Percentiles rank a stretch among this genome's conserved stretches.
phyloP scores from a whole-genome alignment of 176 grass and related monocot genomes.

The Olyra latifolia region DNA sequence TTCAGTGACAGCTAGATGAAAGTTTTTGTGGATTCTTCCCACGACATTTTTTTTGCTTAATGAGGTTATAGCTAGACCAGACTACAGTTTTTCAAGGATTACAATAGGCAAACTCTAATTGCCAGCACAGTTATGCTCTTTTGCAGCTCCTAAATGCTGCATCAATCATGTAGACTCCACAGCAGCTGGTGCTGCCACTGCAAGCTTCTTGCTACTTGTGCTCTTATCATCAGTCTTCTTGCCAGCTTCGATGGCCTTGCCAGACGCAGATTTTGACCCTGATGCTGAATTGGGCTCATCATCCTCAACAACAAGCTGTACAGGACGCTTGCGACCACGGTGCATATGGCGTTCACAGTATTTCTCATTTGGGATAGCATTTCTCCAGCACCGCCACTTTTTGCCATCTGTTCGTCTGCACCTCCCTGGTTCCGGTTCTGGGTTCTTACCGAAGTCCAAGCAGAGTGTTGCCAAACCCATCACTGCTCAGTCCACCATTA shows the following conservation, averaged over 20 bases:
- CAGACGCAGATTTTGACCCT: conserved; percentile 44
- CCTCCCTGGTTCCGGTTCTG: conserved; percentile 55
- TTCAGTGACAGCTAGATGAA: conserved; percentile 49
- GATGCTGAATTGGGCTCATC: conserved; percentile 53
- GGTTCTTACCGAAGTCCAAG: conserved; percentile 58
- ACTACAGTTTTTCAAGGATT: conserved; percentile 53
- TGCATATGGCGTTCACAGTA: conserved; percentile 67
- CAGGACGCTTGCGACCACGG: conserved; percentile 60
- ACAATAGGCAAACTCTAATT: conserved; percentile 51
- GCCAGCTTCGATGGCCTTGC: conserved; percentile 41
- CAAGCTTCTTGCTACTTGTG: conserved; percentile 56
- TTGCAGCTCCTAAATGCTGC: conserved; percentile 36
- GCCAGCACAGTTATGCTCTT: conserved; percentile 45
- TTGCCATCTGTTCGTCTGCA: conserved; percentile 64
- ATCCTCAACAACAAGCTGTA: conserved; percentile 58
- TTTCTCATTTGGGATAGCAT: conserved; percentile 56
- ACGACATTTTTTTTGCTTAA: conserved; percentile 45
- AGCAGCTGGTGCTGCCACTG: conserved; percentile 47
- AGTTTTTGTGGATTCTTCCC: conserved; percentile 43
- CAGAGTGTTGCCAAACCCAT: conserved; percentile 60
- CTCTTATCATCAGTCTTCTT: conserved; percentile 50
- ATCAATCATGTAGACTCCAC: conserved; percentile 57
- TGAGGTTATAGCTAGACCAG: conserved; percentile 62
- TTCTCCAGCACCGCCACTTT: conserved; percentile 68
- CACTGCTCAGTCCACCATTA: conserved; percentile 40